phyloP scores from a whole-genome alignment of 208 protist species.

The Leishmania arabica region DNA sequence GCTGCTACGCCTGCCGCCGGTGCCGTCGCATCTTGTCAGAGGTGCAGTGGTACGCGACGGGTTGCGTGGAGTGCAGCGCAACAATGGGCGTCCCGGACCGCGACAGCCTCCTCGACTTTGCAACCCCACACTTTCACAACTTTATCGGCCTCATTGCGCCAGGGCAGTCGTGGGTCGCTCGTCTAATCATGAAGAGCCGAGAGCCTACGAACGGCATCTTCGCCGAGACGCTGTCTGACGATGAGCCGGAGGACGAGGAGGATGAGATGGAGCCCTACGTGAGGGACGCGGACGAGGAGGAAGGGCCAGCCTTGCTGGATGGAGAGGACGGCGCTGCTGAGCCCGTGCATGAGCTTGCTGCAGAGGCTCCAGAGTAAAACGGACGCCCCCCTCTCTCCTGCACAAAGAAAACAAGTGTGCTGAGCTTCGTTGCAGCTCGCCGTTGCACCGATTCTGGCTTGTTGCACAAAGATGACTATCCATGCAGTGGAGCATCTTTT shows the following conservation, averaged over 20 bases:
- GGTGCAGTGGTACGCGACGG: conserved; percentile 71
- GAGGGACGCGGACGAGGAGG: conserved; percentile 21
- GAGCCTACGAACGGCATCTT: conserved; percentile 67
- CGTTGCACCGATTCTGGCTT: background rate
- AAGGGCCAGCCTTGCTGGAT: background rate
- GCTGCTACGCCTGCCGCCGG: conserved; percentile 76
- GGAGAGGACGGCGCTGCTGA: background rate
- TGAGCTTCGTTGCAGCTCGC: background rate
- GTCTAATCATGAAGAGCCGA: conserved; percentile 64
- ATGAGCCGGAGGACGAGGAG: conserved; percentile 36
- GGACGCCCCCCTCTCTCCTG: background rate
- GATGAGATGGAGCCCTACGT: conserved; percentile 28
- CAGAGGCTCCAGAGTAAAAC: background rate
- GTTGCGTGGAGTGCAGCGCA: conserved; percentile 68
- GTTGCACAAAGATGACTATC: background rate
- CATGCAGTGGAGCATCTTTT: background rate
- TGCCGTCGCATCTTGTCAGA: conserved; percentile 82
- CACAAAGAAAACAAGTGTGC: background rate
- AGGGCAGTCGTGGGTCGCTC: conserved; percentile 84
- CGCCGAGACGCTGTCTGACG: conserved; percentile 67
- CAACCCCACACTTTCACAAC: conserved; percentile 82
- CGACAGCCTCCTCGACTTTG: conserved; percentile 66
- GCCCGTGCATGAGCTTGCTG: background rate
- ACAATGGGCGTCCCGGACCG: conserved; percentile 60
- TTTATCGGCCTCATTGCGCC: conserved; percentile 87